phyloP scores from a whole-genome alignment of 306 rosid genomes.

The Cotoneaster glaucophyllus region DNA sequence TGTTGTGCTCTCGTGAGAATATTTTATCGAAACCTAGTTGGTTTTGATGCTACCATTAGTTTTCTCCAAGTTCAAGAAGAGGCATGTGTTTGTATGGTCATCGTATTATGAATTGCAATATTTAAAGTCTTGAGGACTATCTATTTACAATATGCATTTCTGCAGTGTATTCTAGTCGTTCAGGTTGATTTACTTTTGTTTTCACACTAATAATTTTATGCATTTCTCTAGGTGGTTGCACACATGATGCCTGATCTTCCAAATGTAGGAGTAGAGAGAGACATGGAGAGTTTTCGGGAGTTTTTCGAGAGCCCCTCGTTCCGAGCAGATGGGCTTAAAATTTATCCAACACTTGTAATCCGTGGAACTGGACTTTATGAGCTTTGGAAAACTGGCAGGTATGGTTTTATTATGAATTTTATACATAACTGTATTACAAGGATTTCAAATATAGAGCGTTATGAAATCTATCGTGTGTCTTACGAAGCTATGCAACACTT shows the following conservation, averaged over 20 bases:
- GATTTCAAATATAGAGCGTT: background rate
- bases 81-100: background rate
- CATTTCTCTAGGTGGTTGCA: conserved; percentile 73
- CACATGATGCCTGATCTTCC: conserved; percentile 99
- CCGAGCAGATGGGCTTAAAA: conserved; percentile 97
- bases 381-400: conserved; percentile 99
- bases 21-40: background rate
- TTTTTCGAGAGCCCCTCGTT: conserved; percentile 87
- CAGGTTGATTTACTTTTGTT: background rate
- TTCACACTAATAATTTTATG: background rate
- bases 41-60: background rate
- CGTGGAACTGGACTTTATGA: conserved; percentile 99
- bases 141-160: background rate
- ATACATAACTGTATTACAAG: background rate
- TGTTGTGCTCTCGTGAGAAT: background rate
- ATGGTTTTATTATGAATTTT: background rate
- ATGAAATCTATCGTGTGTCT: background rate
- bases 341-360: conserved; percentile 92
- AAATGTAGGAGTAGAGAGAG: conserved; percentile 96
- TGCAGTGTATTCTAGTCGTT: background rate
- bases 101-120: background rate
- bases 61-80: background rate
- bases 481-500: background rate
- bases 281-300: conserved; percentile 94
- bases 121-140: background rate